Evolutionary conservation across 2,329 filamentous ascomycete genomes (phyloP).

Genomic region (Magnaporthiopsis incrustans): DNA sequence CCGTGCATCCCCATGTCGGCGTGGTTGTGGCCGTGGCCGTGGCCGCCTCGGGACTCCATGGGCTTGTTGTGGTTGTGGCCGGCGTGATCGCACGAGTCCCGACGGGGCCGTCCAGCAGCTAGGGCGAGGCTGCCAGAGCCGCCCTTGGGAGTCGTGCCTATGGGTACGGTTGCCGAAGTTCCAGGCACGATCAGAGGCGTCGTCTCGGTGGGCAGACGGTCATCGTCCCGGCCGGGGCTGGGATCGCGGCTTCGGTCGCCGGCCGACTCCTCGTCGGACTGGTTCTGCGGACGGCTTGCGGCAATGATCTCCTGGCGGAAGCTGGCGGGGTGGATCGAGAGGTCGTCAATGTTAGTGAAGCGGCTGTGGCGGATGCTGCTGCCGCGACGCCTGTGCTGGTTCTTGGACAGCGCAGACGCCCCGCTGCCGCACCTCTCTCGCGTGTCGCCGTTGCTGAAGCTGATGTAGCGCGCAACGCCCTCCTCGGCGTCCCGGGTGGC

Average conservation of each 20-base stretch:
- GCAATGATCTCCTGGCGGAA: slow-evolving; percentile 90
- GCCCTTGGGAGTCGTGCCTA: background rate
- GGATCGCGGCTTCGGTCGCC: slow-evolving; percentile 20
- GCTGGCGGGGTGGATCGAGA: slow-evolving; percentile 81
- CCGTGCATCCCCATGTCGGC: slow-evolving; percentile 93
- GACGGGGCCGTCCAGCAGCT: slow-evolving; percentile 24
- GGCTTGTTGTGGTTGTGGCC: slow-evolving; percentile 74
- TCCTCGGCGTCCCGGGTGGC: slow-evolving; percentile 10
- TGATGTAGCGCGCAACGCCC: slow-evolving; percentile 12
- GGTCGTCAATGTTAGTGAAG: slow-evolving; percentile 59
- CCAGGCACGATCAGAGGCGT: slow-evolving; percentile 27
- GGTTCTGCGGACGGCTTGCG: slow-evolving; percentile 57
- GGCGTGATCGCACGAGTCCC: slow-evolving; percentile 52
- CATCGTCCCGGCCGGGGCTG: slow-evolving; percentile 2
- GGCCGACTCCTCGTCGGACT: slow-evolving; percentile 34
- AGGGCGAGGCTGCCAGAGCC: slow-evolving; percentile 4
- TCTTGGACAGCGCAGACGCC: slow-evolving; percentile 22
- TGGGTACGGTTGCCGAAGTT: slow-evolving; percentile 18
- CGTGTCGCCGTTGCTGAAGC: background rate
- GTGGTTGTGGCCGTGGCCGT: slow-evolving; percentile 61
- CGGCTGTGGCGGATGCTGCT: slow-evolving; percentile 46
- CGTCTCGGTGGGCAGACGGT: slow-evolving; percentile 20
- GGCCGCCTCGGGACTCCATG: slow-evolving; percentile 58
- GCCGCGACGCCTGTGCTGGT: slow-evolving; percentile 36
- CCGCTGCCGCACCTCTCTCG: slow-evolving; percentile 15